Evolutionary conservation across 345 rosid genomes (phyloP).

Genomic region (Triadica sebifera): DNA sequence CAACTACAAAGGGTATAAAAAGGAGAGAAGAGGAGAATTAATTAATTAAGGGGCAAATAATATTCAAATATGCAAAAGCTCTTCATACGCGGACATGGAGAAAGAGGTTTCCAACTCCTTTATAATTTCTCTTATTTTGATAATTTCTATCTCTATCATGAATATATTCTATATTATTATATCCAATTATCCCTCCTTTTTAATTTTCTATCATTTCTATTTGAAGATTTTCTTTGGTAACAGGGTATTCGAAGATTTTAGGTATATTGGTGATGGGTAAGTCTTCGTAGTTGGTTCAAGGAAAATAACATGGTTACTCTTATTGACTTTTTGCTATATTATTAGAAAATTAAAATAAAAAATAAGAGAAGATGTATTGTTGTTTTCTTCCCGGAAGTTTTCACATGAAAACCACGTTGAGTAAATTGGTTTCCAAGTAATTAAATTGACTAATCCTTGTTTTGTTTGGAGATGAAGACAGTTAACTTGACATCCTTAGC

Average conservation of each 20-base stretch:
- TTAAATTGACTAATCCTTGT: background rate
- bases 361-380: too few relatives aligned
- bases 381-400: background rate
- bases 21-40: too few relatives aligned
- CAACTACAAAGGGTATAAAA: too few relatives aligned
- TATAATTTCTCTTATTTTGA: background rate
- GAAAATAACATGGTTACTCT: constrained; percentile 29
- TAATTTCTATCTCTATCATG: background rate
- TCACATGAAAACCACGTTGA: background rate
- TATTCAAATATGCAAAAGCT: constrained; percentile 20
- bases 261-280: background rate
- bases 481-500: background rate
- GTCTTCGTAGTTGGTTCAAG: constrained; percentile 29
- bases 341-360: background rate
- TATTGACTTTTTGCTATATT: constrained; percentile 18
- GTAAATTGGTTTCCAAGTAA: background rate
- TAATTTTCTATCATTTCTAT: background rate
- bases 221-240: too few relatives aligned
- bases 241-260: background rate
- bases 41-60: too few relatives aligned
- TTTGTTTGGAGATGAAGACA: background rate
- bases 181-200: too few relatives aligned
- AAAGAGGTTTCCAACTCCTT: constrained; percentile 26
- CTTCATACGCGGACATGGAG: constrained; percentile 20
- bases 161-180: background rate